phyloP scores from a whole-genome alignment of 2,329 filamentous ascomycete species.

The Huntiella abstrusa region DNA sequence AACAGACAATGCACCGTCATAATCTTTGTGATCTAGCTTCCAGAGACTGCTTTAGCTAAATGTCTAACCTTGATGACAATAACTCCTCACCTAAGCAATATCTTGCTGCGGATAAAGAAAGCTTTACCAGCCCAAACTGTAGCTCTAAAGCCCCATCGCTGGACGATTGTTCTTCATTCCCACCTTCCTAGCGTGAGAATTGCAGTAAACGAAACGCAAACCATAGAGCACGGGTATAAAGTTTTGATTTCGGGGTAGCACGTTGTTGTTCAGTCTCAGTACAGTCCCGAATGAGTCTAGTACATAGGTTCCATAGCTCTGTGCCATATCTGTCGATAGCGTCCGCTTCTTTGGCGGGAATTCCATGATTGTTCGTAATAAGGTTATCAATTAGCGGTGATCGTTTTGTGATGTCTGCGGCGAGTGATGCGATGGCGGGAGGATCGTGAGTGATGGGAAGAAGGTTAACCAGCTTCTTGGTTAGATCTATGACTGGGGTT shows the following conservation, averaged over 20 bases:
- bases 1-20: conserved; percentile 38
- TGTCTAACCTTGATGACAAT: background rate
- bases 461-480: background rate
- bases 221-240: conserved; percentile 25
- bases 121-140: conserved; percentile 41
- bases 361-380: background rate
- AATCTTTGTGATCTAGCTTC: conserved; percentile 29
- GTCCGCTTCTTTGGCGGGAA: conserved; percentile 9
- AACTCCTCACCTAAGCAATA: conserved; percentile 38
- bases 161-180: conserved; percentile 14
- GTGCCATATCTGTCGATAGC: conserved; percentile 39
- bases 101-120: conserved; percentile 47
- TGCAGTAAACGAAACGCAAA: conserved; percentile 50
- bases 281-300: conserved; percentile 36
- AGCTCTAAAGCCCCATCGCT: conserved; percentile 13
- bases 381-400: conserved; percentile 14
- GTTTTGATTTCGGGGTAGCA: conserved; percentile 14
- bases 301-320: conserved; percentile 48
- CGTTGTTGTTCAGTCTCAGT: conserved; percentile 27
- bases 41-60: background rate
- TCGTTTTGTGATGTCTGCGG: conserved; percentile 17
- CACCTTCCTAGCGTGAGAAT: conserved; percentile 29
- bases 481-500: background rate
- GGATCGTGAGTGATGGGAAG: conserved; percentile 12
- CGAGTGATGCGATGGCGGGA: conserved; percentile 14